phyloP scores from a whole-genome alignment of 2,329 filamentous ascomycete species.

The Alternaria hordeiaustralica region DNA sequence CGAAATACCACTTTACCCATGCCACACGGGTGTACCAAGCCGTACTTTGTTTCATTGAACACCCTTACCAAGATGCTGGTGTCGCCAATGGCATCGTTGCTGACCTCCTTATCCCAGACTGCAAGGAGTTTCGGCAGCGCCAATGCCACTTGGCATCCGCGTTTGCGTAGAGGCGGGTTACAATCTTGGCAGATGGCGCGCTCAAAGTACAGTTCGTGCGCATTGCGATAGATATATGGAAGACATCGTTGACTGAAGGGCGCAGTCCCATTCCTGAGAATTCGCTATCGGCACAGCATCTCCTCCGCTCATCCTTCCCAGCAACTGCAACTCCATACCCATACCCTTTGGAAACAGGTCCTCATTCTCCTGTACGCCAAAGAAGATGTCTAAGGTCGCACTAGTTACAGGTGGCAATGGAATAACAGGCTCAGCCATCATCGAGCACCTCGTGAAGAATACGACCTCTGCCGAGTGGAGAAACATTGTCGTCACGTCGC shows the following conservation, averaged over 20 bases:
- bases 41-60: neutral
- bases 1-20: neutral
- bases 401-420: conserved; percentile 15
- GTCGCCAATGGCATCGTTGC: neutral
- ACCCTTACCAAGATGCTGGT: neutral
- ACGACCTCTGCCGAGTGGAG: neutral
- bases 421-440: conserved; percentile 11
- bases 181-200: neutral
- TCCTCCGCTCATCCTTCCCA: neutral
- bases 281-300: neutral
- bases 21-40: neutral
- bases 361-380: neutral
- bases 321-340: neutral
- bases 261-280: neutral
- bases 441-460: conserved; percentile 9
- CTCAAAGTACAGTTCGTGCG: neutral
- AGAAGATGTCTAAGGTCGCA: neutral
- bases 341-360: neutral
- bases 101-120: neutral
- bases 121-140: neutral
- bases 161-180: neutral
- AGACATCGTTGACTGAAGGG: neutral
- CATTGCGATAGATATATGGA: neutral
- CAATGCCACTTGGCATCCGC: neutral
- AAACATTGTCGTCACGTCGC: conserved; percentile 14